These are phyloP conservation scores for Geotrichum ghanense DNA, from an alignment of 805 yeast genomes.

Conservation along the genomic window DNA sequence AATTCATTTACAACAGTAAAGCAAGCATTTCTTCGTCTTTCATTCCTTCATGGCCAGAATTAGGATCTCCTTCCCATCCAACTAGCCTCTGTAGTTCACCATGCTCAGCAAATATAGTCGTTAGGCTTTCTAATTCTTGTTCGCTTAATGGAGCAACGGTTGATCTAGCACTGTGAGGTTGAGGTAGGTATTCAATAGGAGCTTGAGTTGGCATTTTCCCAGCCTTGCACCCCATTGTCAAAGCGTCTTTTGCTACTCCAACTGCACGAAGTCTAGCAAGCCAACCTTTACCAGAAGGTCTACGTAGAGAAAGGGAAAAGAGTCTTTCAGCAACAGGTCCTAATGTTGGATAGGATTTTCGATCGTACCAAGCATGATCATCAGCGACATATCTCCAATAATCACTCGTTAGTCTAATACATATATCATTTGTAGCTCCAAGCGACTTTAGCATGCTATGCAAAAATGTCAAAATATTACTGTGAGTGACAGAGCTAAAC, in stretches of 20 bases:
- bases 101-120: not conserved
- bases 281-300: not conserved
- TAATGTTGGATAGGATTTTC: not conserved
- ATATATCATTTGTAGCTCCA: not conserved
- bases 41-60: not conserved
- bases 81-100: not conserved
- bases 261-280: not conserved
- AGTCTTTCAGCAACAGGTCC: not conserved
- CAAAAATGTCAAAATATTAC: not conserved
- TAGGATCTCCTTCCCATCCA: constrained; percentile 1
- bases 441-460: not conserved
- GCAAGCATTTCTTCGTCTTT: constrained; percentile 1
- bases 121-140: not conserved
- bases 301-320: not conserved
- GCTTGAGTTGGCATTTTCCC: not conserved
- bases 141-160: not conserved
- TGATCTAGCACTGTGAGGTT: not conserved
- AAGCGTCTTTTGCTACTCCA: not conserved
- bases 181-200: not conserved
- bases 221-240: not conserved
- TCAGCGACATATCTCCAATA: constrained; percentile 1
- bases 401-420: not conserved
- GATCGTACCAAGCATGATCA: constrained; percentile 1
- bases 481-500: not conserved
- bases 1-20: not conserved